phyloP scores from a whole-genome alignment of 371 early-diverging fungal species.

The Paraphysoderma sedebokerense region DNA sequence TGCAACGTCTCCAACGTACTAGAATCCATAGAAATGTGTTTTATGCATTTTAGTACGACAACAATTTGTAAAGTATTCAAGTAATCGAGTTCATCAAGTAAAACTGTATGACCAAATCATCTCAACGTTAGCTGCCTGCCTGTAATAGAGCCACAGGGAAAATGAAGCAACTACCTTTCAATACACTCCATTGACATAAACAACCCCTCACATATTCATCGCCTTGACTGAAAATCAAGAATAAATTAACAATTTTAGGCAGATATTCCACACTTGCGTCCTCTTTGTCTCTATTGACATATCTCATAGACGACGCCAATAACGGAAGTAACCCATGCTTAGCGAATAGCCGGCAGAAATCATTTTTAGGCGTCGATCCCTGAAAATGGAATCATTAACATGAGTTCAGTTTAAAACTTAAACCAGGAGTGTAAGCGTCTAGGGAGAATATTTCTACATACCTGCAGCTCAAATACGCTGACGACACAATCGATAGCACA shows the following conservation, averaged over 20 bases:
- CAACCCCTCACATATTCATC: conserved; percentile 27
- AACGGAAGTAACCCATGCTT: conserved; percentile 25
- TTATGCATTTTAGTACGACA: conserved; percentile 30
- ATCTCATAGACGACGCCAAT: conserved; percentile 16
- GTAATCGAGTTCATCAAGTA: conserved; percentile 18
- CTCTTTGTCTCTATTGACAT: conserved; percentile 17
- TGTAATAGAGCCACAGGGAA: not conserved
- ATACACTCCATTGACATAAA: conserved; percentile 18
- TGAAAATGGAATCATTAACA: conserved; percentile 3
- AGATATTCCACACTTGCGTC: conserved; percentile 9
- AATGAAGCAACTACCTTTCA: not conserved
- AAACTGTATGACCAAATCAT: too few relatives aligned
- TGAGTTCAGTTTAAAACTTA: not conserved
- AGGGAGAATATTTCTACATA: conserved; percentile 2
- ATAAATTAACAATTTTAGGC: conserved; percentile 21
- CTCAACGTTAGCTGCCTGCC: too few relatives aligned
- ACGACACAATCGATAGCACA: conserved; percentile 30
- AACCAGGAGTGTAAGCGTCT: not conserved
- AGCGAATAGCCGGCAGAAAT: conserved; percentile 31
- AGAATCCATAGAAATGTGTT: conserved; percentile 34
- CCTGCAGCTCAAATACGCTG: conserved; percentile 31
- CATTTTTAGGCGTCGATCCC: conserved; percentile 31
- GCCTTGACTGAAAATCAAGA: conserved; percentile 29
- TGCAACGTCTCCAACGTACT: conserved; percentile 27
- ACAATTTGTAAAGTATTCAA: conserved; percentile 19